phyloP scores from a whole-genome alignment of 1,284 basidiomycete species.

The Sporisorium reilianum region DNA sequence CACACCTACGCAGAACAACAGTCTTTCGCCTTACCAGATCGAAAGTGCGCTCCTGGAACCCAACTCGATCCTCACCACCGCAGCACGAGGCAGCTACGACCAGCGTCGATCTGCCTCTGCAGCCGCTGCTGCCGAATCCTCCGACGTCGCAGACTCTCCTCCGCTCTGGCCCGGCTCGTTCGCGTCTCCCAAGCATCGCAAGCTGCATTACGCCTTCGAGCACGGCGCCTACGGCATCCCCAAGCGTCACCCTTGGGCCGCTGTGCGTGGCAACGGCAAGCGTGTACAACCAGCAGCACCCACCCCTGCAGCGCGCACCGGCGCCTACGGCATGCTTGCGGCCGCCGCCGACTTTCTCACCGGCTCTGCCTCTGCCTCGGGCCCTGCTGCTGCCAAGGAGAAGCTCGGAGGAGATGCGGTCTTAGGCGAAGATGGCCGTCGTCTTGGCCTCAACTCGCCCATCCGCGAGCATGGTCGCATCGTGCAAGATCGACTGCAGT shows the following conservation, averaged over 20 bases:
- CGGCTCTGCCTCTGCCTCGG: slow-evolving; percentile 27
- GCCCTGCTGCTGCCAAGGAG: slow-evolving; percentile 20
- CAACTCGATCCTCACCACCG: slow-evolving; percentile 25
- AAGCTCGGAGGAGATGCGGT: slow-evolving; percentile 37
- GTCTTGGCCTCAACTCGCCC: slow-evolving; percentile 55
- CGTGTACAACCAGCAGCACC: slow-evolving; percentile 34
- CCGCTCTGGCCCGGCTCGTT: slow-evolving; percentile 44
- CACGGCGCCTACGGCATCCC: slow-evolving; percentile 72
- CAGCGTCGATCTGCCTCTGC: slow-evolving; percentile 20
- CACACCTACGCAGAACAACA: slow-evolving; percentile 36
- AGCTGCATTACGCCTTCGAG: slow-evolving; percentile 52
- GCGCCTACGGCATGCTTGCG: slow-evolving; percentile 63
- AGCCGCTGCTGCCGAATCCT: slow-evolving; percentile 14
- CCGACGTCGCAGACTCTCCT: slow-evolving; percentile 19
- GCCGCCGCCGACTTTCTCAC: slow-evolving; percentile 62
- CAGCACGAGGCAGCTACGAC: slow-evolving; percentile 23
- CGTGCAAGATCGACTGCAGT: slow-evolving; percentile 66
- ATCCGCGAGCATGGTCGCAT: slow-evolving; percentile 65
- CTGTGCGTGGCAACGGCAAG: slow-evolving; percentile 59
- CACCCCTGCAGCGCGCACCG: slow-evolving; percentile 29
- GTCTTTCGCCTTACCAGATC: slow-evolving; percentile 29
- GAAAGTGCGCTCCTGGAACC: slow-evolving; percentile 28
- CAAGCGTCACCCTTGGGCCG: slow-evolving; percentile 64
- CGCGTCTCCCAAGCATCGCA: slow-evolving; percentile 32
- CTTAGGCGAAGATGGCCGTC: slow-evolving; percentile 31